Base-by-base conservation (phyloP, 345 rosid species). In the Excoecaria agallocha region DNA sequence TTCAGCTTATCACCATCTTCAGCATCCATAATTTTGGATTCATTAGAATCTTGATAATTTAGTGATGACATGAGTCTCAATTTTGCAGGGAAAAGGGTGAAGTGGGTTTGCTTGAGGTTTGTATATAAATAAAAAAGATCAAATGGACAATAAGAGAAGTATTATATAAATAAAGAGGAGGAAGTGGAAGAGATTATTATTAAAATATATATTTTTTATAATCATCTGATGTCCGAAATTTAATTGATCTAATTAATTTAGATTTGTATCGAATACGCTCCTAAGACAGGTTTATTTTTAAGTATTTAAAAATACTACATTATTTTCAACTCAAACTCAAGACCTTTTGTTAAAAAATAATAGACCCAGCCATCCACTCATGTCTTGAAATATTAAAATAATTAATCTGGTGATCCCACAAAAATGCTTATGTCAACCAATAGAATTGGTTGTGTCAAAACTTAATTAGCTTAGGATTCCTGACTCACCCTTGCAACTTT, bases 351-450 rank as follows among this genome's bases (percentile, higher is more conserved):
- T n/a, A n/a, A n/a, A n/a, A n/a, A n/a, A n/a, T n/a, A n/a, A n/a
- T n/a, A n/a, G n/a, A n/a, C n/a, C n/a, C n/a, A n/a, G n/a, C n/a
- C n/a, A n/a, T n/a, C n/a, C n/a, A n/a, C n/a, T n/a, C n/a, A n/a
- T n/a, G n/a, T n/a, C 30, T 30, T 30, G 30, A 30, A 2, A 30
- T 30, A 30, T 30, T 30, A 30, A 30, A 30, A 30, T 30, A 30
- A 30, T n/a, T n/a, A n/a, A n/a, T n/a, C n/a, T n/a, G n/a, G n/a
- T n/a, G n/a, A n/a, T n/a, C n/a, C n/a, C n/a, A n/a, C n/a, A n/a
- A n/a, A n/a, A n/a, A n/a, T n/a, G 79, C 76, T 54, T 70, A 70
- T 75, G 78, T 75, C 74, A 70, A 76, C 62, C 69, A 54, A 65
- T 49, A 56, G 79, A 73, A 48, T 75, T 75, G 58, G 76, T 10